phyloP scores from a whole-genome alignment of 805 yeast species.

The Danielia reshetovae region DNA sequence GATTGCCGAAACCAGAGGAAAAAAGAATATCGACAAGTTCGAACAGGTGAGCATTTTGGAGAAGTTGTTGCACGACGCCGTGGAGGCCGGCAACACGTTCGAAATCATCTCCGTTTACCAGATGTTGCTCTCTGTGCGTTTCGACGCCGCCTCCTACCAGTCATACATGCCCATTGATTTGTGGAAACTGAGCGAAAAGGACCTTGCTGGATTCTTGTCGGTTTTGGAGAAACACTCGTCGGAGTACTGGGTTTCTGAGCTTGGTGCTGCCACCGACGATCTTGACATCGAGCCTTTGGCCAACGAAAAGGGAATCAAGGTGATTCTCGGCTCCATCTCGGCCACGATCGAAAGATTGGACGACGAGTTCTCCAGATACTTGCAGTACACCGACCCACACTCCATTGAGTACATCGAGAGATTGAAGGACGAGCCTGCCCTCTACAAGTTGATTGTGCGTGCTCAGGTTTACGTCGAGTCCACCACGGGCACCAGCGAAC shows the following conservation, averaged over 20 bases:
- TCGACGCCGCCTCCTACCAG: constrained; percentile 69
- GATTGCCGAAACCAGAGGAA: constrained; percentile 89
- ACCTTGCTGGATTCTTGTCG: constrained; percentile 58
- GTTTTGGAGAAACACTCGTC: constrained; percentile 60
- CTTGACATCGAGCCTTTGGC: constrained; percentile 64
- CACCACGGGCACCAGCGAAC: constrained; percentile 50
- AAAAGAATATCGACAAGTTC: constrained; percentile 80
- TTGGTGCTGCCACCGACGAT: constrained; percentile 67
- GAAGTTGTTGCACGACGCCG: constrained; percentile 42
- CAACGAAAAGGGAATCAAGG: constrained; percentile 58
- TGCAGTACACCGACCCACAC: constrained; percentile 90
- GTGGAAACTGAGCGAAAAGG: constrained; percentile 70
- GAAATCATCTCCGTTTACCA: constrained; percentile 76
- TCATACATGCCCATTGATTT: constrained; percentile 71
- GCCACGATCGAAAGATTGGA: constrained; percentile 90
- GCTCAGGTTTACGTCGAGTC: constrained; percentile 82
- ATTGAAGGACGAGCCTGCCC: constrained; percentile 76
- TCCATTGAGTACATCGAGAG: constrained; percentile 90
- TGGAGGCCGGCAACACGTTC: constrained; percentile 44
- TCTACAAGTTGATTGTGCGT: constrained; percentile 75
- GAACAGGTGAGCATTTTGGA: constrained; percentile 77
- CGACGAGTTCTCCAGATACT: constrained; percentile 86
- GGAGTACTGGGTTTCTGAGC: constrained; percentile 69
- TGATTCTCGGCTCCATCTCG: constrained; percentile 77
- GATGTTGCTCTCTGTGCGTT: constrained; percentile 81